Evolutionary conservation across 345 rosid genomes (phyloP).

Genomic region (Hibiscus syriacus): DNA sequence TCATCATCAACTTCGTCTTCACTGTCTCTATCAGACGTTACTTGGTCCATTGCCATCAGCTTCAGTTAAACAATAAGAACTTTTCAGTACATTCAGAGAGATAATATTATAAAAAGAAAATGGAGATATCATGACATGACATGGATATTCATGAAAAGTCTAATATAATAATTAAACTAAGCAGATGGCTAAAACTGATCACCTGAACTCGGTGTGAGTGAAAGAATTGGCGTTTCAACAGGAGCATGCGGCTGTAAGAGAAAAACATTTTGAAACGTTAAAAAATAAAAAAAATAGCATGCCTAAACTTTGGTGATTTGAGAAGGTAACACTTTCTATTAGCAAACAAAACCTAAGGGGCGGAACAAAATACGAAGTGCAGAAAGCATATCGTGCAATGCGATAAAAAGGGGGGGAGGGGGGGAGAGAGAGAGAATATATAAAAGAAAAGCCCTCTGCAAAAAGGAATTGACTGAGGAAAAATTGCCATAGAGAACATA

Average conservation of each 20-base stretch:
- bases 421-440: slow-evolving; percentile 8
- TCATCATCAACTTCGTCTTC: slow-evolving; percentile 84
- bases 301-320: not conserved
- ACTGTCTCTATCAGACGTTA: slow-evolving; percentile 68
- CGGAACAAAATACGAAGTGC: too few relatives aligned
- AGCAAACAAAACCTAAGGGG: too few relatives aligned
- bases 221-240: slow-evolving; percentile 74
- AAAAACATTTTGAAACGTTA: not conserved
- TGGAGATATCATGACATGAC: not conserved
- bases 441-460: slow-evolving; percentile 19
- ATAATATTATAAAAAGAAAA: not conserved
- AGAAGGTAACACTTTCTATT: not conserved
- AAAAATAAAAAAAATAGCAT: slow-evolving; percentile 1
- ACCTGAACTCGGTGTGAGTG: slow-evolving; percentile 99
- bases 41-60: slow-evolving; percentile 79
- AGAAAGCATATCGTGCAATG: too few relatives aligned
- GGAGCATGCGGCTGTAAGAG: slow-evolving; percentile 61
- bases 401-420: not conserved
- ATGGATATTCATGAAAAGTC: slow-evolving; percentile 4
- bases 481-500: slow-evolving; percentile 21
- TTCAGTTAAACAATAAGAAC: slow-evolving; percentile 20
- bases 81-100: not conserved
- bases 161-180: not conserved
- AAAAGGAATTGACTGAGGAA: not conserved
- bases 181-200: slow-evolving; percentile 16